phyloP scores from a whole-genome alignment of 371 early-diverging fungal species.

The Syncephalastrum racemosum region DNA sequence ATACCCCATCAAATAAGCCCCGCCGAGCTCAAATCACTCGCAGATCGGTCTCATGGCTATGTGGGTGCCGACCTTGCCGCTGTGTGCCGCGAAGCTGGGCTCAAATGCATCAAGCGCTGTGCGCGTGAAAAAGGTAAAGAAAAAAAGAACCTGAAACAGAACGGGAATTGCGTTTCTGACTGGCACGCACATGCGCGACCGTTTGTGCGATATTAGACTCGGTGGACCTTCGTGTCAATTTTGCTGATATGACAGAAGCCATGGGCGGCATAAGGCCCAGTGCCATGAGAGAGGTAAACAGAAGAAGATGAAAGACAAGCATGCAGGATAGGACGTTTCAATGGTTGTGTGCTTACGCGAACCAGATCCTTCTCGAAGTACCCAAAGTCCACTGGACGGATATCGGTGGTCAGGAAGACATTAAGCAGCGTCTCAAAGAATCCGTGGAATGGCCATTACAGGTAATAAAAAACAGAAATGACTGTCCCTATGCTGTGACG shows the following conservation, averaged over 20 bases:
- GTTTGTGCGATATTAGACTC: not conserved
- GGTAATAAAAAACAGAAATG: constrained; percentile 30
- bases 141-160: not conserved
- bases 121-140: constrained; percentile 15
- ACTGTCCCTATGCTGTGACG: not conserved
- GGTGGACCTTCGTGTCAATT: constrained; percentile 22
- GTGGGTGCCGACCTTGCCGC: constrained; percentile 98
- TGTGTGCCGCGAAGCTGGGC: constrained; percentile 85
- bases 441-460: constrained; percentile 98
- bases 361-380: constrained; percentile 81
- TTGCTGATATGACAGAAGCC: constrained; percentile 54
- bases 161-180: not conserved
- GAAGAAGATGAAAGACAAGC: not conserved
- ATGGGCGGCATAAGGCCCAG: constrained; percentile 82
- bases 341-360: not conserved
- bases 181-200: too few species aligned
- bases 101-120: constrained; percentile 74
- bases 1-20: constrained; percentile 70
- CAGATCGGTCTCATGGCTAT: constrained; percentile 86
- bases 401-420: constrained; percentile 95
- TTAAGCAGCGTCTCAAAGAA: constrained; percentile 95
- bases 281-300: constrained; percentile 91
- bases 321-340: not conserved
- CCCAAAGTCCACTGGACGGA: constrained; percentile 96
- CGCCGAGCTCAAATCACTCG: constrained; percentile 59